Percentiles rank a stretch among this genome's conserved stretches.
phyloP scores from a whole-genome alignment of 169 alveolate genomes.

The Theileria orientalis region DNA sequence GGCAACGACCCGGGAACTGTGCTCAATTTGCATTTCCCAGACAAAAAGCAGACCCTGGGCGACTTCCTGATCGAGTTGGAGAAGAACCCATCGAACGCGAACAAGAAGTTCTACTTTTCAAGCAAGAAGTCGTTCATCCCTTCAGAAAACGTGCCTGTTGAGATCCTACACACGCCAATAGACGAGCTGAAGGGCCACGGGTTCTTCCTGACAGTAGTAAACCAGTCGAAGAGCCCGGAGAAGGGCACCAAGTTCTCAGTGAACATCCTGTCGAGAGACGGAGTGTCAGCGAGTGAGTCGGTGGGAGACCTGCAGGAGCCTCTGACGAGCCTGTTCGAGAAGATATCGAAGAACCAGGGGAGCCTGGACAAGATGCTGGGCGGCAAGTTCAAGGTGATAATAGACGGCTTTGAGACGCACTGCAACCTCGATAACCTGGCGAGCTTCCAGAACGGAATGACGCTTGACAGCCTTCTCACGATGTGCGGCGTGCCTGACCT shows the following conservation, averaged over 20 bases:
- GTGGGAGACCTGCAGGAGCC: slow-evolving; percentile 59
- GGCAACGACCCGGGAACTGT: slow-evolving; percentile 59
- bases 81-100: slow-evolving; percentile 32
- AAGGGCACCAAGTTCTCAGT: slow-evolving; percentile 24
- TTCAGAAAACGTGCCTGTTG: slow-evolving; percentile 39
- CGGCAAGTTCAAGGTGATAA: slow-evolving; percentile 47
- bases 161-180: slow-evolving; percentile 43
- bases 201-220: slow-evolving; percentile 27
- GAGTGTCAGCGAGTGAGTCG: slow-evolving; percentile 10
- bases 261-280: slow-evolving; percentile 51
- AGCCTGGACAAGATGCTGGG: slow-evolving; percentile 25
- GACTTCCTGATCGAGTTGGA: slow-evolving; percentile 10
- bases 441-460: slow-evolving; percentile 25
- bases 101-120: slow-evolving; percentile 36
- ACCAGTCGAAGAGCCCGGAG: slow-evolving; percentile 32
- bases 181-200: slow-evolving; percentile 39
- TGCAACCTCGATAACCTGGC: slow-evolving; percentile 39
- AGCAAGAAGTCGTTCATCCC: slow-evolving; percentile 37
- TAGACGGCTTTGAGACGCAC: slow-evolving; percentile 52
- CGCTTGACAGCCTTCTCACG: slow-evolving; percentile 44
- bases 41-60: slow-evolving; percentile 21
- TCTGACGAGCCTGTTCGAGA: slow-evolving; percentile 27
- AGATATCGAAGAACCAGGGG: slow-evolving; percentile 26
- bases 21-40: slow-evolving; percentile 50
- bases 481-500: slow-evolving; percentile 53